phyloP scores from a whole-genome alignment of 352 stramenopile genomes.

The Nothophytophthora sp. region DNA sequence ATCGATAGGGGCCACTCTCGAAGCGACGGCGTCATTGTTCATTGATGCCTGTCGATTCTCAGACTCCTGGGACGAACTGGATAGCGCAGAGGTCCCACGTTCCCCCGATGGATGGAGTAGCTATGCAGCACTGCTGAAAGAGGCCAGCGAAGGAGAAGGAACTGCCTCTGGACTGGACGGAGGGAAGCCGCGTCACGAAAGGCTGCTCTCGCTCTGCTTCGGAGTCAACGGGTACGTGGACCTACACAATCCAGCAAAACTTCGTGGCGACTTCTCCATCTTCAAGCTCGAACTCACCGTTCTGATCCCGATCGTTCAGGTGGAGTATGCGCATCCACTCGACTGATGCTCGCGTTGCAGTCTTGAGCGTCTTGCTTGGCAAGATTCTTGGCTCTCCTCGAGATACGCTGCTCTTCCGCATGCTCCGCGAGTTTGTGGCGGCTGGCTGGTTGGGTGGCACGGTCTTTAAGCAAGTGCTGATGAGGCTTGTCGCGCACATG shows the following conservation, averaged over 20 bases:
- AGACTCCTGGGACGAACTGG: too few relatives aligned
- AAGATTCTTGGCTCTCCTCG: slow-evolving; percentile 51
- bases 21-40: slow-evolving; percentile 25
- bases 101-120: slow-evolving; percentile 19
- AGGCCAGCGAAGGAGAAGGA: not conserved
- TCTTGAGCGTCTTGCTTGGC: slow-evolving; percentile 32
- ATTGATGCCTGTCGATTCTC: slow-evolving; percentile 35
- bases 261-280: too few relatives aligned
- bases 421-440: slow-evolving; percentile 43
- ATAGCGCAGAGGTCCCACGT: not conserved
- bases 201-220: slow-evolving; percentile 30
- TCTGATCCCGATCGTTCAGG: slow-evolving; percentile 13
- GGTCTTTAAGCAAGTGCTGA: slow-evolving; percentile 22
- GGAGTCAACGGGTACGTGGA: slow-evolving; percentile 29
- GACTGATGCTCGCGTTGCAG: slow-evolving; percentile 2
- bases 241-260: too few relatives aligned
- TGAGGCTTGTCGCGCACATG: slow-evolving; percentile 32
- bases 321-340: slow-evolving; percentile 28
- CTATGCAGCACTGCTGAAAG: not conserved
- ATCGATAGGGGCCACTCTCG: slow-evolving; percentile 8
- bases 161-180: not conserved
- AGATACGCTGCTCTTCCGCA: slow-evolving; percentile 38
- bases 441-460: slow-evolving; percentile 28
- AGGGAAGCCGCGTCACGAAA: slow-evolving; percentile 24
- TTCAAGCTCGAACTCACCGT: slow-evolving; percentile 1